These are phyloP conservation scores for Zopfia rhizophila DNA, from an alignment of 2,329 filamentous ascomycete genomes.

Conservation along the genomic window DNA sequence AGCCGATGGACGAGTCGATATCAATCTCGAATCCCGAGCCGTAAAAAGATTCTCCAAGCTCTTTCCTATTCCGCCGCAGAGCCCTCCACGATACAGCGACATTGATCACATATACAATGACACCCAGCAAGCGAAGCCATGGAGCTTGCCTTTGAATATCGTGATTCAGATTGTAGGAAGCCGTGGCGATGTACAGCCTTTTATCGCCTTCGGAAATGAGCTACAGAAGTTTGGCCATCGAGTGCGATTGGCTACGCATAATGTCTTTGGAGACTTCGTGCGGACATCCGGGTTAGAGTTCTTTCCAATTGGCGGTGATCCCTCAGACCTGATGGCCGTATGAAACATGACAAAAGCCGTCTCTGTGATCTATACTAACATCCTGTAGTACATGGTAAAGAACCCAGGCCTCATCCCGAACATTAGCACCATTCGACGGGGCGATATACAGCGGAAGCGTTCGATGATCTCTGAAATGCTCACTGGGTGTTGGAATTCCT, in stretches of 20 bases:
- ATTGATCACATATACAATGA: no score
- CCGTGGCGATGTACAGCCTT: slow-evolving; percentile 59
- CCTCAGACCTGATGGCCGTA: slow-evolving; percentile 66
- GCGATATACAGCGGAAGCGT: slow-evolving; percentile 79
- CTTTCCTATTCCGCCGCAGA: no score
- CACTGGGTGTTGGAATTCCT: slow-evolving; percentile 47
- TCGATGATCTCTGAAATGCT: slow-evolving; percentile 42
- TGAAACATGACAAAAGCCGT: no score
- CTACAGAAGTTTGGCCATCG: slow-evolving; percentile 50
- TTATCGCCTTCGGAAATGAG: slow-evolving; percentile 65
- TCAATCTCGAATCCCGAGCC: no score
- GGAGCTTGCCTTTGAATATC: slow-evolving; percentile 53
- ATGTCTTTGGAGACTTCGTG: slow-evolving; percentile 29
- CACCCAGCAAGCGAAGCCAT: no score
- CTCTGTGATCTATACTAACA: no score
- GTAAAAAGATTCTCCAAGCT: no score
- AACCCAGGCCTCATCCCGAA: slow-evolving; percentile 87
- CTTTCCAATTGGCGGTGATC: slow-evolving; percentile 46
- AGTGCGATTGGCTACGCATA: slow-evolving; percentile 41
- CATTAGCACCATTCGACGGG: slow-evolving; percentile 77
- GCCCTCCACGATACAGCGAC: no score
- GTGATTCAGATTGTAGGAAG: slow-evolving; percentile 54
- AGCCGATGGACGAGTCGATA: no score
- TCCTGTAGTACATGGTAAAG: slow-evolving; percentile 93
- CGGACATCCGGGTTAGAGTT: slow-evolving; percentile 46